Evolutionary conservation across 1,284 basidiomycete species (phyloP), one percentile per base, ranked within the genome.

Genomic region (Tylopilus sp.): DNA sequence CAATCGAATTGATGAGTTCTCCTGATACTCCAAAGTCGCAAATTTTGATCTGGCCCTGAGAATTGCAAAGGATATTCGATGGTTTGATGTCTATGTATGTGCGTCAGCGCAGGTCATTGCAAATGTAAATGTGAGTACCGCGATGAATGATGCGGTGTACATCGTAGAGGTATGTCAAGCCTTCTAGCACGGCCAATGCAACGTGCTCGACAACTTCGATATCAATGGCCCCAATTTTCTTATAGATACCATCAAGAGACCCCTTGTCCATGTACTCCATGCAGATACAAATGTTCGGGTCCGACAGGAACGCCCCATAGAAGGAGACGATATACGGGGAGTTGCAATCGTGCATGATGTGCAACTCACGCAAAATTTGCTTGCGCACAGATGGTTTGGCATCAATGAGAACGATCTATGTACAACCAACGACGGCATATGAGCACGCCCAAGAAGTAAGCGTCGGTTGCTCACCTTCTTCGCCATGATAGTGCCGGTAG

Each of bases 11-110:
- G 75, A 98, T 95, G 56, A 99, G 81, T 70, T 99, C 95, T 17
- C 96, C 96, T 0, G 94, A 96, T 8, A 99, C 96, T 41, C 95
- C 95, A 70, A 99, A 99, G 71, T 99, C 96, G 64, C 94, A 97
- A 42, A 99, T 89, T 71, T 99, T 99, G 77, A 99, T 94, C 62
- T 95, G 83, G 2, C 95, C 96, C 38, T 81, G 76, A 11, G 92
- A 91, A 66, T 98, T 98, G 72, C 83, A 91, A 15, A 99, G 79
- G 52, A 99, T 96, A 66, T 99, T 99, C 39, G 93, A 96, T 2
- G 95, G 95, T 71, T 99, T 99, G 76, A 99, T 98, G 65, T 99
- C 95, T 96, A 7, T n/a, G 51, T 8, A 31, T 20, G n/a, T 30
- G 26, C 29, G 31, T 61, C 41, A 55, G 54, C 37, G 15, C 36